Evolutionary conservation across 352 stramenopile genomes (phyloP).

Genomic region (Phytophthora colocasiae): DNA sequence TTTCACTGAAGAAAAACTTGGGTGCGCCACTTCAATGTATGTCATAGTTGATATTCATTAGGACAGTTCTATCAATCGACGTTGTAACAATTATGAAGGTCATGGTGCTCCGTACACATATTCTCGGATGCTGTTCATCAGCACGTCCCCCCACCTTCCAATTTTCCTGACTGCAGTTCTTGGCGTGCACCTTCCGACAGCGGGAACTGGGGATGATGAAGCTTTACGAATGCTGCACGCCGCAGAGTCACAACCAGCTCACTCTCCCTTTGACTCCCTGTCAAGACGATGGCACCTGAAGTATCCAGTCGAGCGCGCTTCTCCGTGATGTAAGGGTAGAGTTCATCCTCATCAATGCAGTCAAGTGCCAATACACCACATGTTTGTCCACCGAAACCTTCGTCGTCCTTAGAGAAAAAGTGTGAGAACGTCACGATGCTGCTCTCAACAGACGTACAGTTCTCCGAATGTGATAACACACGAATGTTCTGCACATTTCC

Average conservation of each 20-base stretch:
- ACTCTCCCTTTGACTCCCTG: constrained; percentile 8
- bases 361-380: constrained; percentile 31
- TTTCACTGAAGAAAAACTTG: neutral
- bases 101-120: constrained; percentile 28
- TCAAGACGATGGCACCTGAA: constrained; percentile 28
- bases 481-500: constrained; percentile 31
- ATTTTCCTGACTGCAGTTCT: constrained; percentile 36
- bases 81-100: neutral
- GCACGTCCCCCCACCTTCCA: constrained; percentile 33
- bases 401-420: constrained; percentile 11
- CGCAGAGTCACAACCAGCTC: constrained; percentile 40
- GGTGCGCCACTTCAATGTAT: neutral
- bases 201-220: constrained; percentile 32
- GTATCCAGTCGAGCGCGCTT: constrained; percentile 26
- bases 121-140: constrained; percentile 40
- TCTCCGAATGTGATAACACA: constrained; percentile 21
- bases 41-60: neutral
- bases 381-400: constrained; percentile 11
- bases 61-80: neutral
- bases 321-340: constrained; percentile 30
- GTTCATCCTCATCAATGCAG: constrained; percentile 35
- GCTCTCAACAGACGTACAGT: constrained; percentile 18
- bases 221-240: constrained; percentile 30
- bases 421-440: constrained; percentile 34
- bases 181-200: constrained; percentile 14